Evolutionary conservation across 768 basidiomycete species (phyloP), one percentile per base, ranked within the genome.

Genomic region (Collybia mongolica): DNA sequence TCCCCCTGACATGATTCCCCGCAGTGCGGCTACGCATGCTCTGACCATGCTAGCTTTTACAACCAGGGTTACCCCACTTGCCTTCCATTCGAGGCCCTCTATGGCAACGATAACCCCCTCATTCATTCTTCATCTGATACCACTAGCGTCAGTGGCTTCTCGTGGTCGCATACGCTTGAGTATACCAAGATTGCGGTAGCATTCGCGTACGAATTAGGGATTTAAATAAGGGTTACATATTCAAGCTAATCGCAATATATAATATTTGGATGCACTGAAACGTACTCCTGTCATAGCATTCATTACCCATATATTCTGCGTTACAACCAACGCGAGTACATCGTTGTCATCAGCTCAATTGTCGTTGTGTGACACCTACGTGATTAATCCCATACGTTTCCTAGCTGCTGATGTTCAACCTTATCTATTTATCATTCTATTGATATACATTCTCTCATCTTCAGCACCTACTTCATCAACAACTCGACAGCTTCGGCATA

Each of bases 401-500:
- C 24, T 26, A 26, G 24, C 24, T 26, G 24, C 24, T 26, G 24
- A n/a, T 26, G 7, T 26, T 26, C 7, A 3, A 3, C 7, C 24
- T 3, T 26, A 26, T 26, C 24, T 7, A 7, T 26, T 26, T 26
- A 26, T 26, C 24, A 7, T 26, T 26, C 24, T 32, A 32, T 32
- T 14, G 32, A 32, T 32, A 32, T 12, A 32, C 2, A 4, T 26
- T 7, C 7, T 26, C 24, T 7, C 24, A 26, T 26, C 24, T 26
- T 26, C 24, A 26, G 24, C 24, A 9, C 11, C 32, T 32, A 32
- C 32, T 32, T 32, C 32, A 32, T 82, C 57, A 91, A 66, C 65
- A 83, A 68, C 46, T 80, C 69, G 26, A 86, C 77, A 1, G 86
- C 93, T 60, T 95, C 92, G 52, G 76, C 69, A 65, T 98, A 98